Evolutionary conservation across 2,329 filamentous ascomycete genomes (phyloP), one percentile per base, ranked within the genome.

Genomic region (Thielaviopsis populi): DNA sequence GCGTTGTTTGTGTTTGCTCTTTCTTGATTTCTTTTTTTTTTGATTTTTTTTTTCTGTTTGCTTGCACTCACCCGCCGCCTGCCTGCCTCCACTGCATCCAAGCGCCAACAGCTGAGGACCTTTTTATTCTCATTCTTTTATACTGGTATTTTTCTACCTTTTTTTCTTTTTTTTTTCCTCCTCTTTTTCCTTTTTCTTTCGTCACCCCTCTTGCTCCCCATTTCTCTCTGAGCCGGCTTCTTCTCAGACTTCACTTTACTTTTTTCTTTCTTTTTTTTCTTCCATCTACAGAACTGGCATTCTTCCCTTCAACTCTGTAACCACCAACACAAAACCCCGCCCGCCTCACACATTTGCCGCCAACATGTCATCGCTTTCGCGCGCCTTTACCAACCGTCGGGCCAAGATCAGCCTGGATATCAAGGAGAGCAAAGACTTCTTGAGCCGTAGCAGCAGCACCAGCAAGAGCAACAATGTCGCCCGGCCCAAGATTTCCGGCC

Each of bases 401-500:
- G 77, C 76, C 69, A 87, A 84, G 77, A 66, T 71, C 64, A 75
- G 75, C 66, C 71, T 77, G 67, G 75, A 79, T 67, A 70, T 78
- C 53, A 77, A 78, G 30, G 76, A 77, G 30, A 69, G 70, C n/a
- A 72, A 75, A 41, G 67, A 67, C 56, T 67, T 73, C 46, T 76
- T 78, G 22, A 75, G 77, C 59, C 78, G 80, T 69, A 81, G 77
- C 73, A 81, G 77, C 73, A 78, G 77, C 70, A 79, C 78, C 53
- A 75, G 75, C 70, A 81, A 79, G 72, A 84, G 59, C 13, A 53
- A 24, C 27, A 62, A 30, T 60, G 54, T 42, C 41, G 43, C 50
- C 68, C 82, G 86, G 66, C 74, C 80, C 72, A 86, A 91, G 77
- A 99, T 99, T 72, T 99, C 94, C 1, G 83, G 81, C 2, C 94